Evolutionary conservation across 1,284 basidiomycete genomes (phyloP), one percentile per base, ranked within the genome.

Genomic region (Cutaneotrichosporon mucoides): DNA sequence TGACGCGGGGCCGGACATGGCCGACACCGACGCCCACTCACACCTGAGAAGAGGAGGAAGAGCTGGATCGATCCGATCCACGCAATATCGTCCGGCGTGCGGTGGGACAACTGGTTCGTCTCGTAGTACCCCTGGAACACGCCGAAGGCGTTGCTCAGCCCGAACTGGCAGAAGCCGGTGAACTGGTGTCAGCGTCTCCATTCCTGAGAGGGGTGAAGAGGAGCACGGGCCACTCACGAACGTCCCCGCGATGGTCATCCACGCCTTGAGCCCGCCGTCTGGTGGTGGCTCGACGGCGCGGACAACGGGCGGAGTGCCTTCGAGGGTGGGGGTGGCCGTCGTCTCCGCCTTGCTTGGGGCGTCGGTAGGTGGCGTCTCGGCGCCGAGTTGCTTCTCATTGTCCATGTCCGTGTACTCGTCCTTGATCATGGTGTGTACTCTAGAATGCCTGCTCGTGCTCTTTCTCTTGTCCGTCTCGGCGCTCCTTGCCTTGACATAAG

Each of bases 1-100:
- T 44, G 7, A 16, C 24, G 6, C 24, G 44, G 15, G 44, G 6
- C 6, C 8, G 9, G 12, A 40, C 13, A 48, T 38, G 24, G 24
- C 24, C 24, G 24, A 24, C 24, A 24, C 24, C 24, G 24, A 24
- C 24, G 24, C 24, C 24, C 24, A 51, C 49, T 24, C 11, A 53
- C 53, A 12, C 63, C 81, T 0, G 60, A 58, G 72, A 69, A 81
- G 72, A 66, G 82, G 75, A 67, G 81, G 64, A 78, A 83, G 79
- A 63, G 82, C 72, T 88, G 86, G 45, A 87, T 76, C 0, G 86
- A 86, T 1, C 87, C 87, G 55, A 89, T 86, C 88, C 87, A 89
- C 13, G 86, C 82, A 40, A 75, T 74, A 12, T 60, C 57, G 24
- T 69, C 69, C 2, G 70, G 44, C 8, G 59, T 41, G 45, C 67